Conservation (phyloP, 2,329 filamentous ascomycete species). For the Acephala macrosclerotiorum region DNA sequence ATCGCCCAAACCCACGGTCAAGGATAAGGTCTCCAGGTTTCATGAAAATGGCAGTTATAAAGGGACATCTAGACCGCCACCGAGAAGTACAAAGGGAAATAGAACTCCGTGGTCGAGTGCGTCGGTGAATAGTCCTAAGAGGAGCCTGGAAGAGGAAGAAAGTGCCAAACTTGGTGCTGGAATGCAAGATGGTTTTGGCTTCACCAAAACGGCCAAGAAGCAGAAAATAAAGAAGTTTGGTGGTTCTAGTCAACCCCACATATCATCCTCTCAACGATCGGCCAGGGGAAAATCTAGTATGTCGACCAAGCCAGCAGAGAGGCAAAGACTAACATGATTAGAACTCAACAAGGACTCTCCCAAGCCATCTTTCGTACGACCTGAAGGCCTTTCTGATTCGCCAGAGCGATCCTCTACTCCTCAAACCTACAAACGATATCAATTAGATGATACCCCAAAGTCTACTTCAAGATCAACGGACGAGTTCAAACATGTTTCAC, state of each 20-base stretch:
- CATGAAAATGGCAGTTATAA: not conserved
- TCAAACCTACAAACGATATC: not conserved
- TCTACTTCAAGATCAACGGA: conserved; percentile 9
- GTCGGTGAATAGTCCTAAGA: conserved; percentile 28
- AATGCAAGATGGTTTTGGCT: conserved; percentile 33
- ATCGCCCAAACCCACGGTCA: not conserved
- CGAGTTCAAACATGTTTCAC: conserved; percentile 3
- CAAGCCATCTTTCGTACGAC: too few species aligned
- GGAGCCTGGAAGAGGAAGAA: conserved; percentile 21
- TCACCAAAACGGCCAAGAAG: conserved; percentile 6
- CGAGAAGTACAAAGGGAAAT: not conserved
- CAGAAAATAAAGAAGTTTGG: conserved; percentile 16
- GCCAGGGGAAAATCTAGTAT: conserved; percentile 1
- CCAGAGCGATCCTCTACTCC: conserved; percentile 1
- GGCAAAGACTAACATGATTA: not conserved
- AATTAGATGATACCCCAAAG: conserved; percentile 9
- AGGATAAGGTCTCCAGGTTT: not conserved
- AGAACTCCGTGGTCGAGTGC: conserved; percentile 6
- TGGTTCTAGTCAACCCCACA: not conserved
- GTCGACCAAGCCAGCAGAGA: not conserved
- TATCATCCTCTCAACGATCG: not conserved
- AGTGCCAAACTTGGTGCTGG: conserved; percentile 21
- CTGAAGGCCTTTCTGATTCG: too few species aligned
- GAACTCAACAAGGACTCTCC: not conserved
- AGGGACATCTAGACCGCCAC: not conserved